A percentile compares a stretch with the other conserved stretches of the same genome.
phyloP scores from a whole-genome alignment of 2,329 filamentous ascomycete species.

The Colletotrichum tropicicola region DNA sequence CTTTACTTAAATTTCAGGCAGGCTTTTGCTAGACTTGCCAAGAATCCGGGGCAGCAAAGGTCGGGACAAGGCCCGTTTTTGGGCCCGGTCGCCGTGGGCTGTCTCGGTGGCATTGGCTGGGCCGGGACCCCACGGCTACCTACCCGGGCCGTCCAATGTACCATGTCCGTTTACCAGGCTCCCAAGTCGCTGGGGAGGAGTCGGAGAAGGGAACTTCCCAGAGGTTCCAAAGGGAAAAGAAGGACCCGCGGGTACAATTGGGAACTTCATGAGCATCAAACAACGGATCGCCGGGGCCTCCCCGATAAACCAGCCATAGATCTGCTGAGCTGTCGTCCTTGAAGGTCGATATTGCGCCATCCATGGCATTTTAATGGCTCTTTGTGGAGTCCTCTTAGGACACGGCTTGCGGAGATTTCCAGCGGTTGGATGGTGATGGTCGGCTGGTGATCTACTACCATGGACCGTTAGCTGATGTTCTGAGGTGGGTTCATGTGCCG shows the following conservation, averaged over 20 bases:
- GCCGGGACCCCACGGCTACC: conserved; percentile 28
- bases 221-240: conserved; percentile 9
- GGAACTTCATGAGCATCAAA: conserved; percentile 31
- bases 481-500: conserved; percentile 2
- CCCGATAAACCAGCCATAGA: conserved; percentile 15
- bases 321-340: conserved; percentile 25
- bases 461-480: neutral
- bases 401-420: conserved; percentile 10
- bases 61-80: conserved; percentile 26
- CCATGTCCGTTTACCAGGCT: conserved; percentile 15
- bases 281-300: conserved; percentile 14
- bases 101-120: conserved; percentile 23
- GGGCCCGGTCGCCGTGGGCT: conserved; percentile 29
- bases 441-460: conserved; percentile 12
- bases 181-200: conserved; percentile 29
- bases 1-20: conserved; percentile 28
- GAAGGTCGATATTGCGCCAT: conserved; percentile 26
- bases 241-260: conserved; percentile 21
- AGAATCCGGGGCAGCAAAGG: conserved; percentile 31
- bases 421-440: conserved; percentile 11
- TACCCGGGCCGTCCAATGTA: conserved; percentile 29
- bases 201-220: conserved; percentile 22
- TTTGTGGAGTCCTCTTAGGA: neutral
- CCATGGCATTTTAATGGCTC: conserved; percentile 21
- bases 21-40: conserved; percentile 16